Base-by-base conservation (phyloP, 2,329 filamentous ascomycete genomes). In the Paraconiothyrium sp. region DNA sequence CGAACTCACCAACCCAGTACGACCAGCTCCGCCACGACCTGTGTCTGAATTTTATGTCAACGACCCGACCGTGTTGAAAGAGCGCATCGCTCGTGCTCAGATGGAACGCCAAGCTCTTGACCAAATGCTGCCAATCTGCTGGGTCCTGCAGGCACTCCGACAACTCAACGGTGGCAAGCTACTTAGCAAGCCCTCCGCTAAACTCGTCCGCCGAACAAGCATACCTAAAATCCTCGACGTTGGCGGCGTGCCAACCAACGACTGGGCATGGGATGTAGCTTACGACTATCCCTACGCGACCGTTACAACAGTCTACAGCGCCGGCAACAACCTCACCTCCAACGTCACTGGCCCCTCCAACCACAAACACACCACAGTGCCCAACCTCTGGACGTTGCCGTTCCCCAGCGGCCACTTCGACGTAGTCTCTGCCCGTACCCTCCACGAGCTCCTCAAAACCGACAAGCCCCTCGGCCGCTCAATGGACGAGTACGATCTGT, bases 181-280 rank as follows among this genome's bases (percentile, higher is more conserved):
- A 2, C 77, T 90, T 37, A 84, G 85, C 60, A 87, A 52, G 84
- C 84, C 57, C 74, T 81, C 74, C 41, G 65, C 60, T 37, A 68
- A 64, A 76, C 76, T 75, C 48, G 71, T 82, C 51, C 76, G 78
- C n/a, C 83, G 92, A 55, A 87, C 91, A 67, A 85, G 85, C 27
- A 84, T 87, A 58, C 89, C 89, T 78, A 85, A 85, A 22, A 90
- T 97, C 60, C 86, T 98, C 30, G 94, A 98, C 75, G 88, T 97
- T 37, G 93, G 92, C 52, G 94, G 94, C 48, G 90, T 94, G 74
- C 85, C 90, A 0, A 88, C 91, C 14, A 94, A 93, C 75, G 93
- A 97, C 78, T 99, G 95, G 95, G 94, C 92, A 24, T 99, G 95
- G 95, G 90, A 95, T 75, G 91, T 93, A 60, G 93, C 95, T 0